Evolutionary conservation across 2,329 filamentous ascomycete species (phyloP), one percentile per base, ranked within the genome.

Genomic region (Juglanconis juglandina): DNA sequence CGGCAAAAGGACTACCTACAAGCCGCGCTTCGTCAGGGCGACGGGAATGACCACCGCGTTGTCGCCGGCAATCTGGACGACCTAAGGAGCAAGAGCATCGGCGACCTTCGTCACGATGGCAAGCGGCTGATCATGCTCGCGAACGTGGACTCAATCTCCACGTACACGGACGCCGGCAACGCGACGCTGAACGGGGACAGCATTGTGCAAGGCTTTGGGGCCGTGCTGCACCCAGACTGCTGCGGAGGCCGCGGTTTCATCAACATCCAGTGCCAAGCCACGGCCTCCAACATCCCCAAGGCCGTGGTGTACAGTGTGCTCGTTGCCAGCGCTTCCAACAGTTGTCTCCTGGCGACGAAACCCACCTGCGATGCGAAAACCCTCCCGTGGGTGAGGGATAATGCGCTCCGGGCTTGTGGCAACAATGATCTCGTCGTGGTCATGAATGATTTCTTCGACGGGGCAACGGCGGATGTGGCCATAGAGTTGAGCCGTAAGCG

Each of bases 401-500:
- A 82, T 58, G 72, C 71, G 1, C 66, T 75, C 17, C 68, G 65
- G 47, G 67, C 68, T n/a, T 71, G 80, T 58, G 68, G 67, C 50
- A 63, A 67, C 10, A 73, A 76, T n/a, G 69, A 76, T 51, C 67
- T 77, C 3, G 72, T 81, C 1, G 76, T 81, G 3, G 69, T 79
- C 17, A 73, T 82, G 71, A 81, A 83, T 70, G 80, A 82, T 60
- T 82, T 81, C 63, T 73, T 82, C 50, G 79, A 81, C 64, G 79
- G 79, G 0, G 79, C 72, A 30, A 81, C 78, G 24, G 75, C 75
- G 3, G 77, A 81, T 70, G 73, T 79, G 5, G 75, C 74, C 6
- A 69, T 80, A 59, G 68, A 71, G 61, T 66, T 79, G 64, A 77
- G 73, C 63, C 67, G 65, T 55, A 68, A 75, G 62, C 69, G 77